Evolutionary conservation across 345 rosid species (phyloP).

Genomic region (Xanthoceras sorbifolium): DNA sequence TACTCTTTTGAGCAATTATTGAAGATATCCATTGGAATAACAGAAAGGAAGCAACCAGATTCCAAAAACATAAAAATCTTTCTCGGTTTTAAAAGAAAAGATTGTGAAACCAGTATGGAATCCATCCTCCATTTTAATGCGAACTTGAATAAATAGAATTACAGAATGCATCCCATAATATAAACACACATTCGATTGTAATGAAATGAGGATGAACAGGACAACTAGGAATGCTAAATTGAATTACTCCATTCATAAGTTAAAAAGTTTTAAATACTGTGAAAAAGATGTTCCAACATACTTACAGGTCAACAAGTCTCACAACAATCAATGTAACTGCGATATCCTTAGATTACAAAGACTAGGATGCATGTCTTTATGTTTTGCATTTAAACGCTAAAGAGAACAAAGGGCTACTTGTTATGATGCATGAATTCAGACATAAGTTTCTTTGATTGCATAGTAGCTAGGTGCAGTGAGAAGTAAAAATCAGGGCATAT

Average conservation of each 20-base stretch:
- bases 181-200: not conserved
- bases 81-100: not conserved
- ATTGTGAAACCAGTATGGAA: not conserved
- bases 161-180: not conserved
- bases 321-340: constrained; percentile 1
- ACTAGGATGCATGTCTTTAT: not conserved
- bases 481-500: not conserved
- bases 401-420: not conserved
- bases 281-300: not conserved
- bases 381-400: not conserved
- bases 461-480: not conserved
- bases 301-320: not conserved
- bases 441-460: not conserved
- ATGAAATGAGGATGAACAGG: not conserved
- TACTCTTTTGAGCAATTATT: not conserved
- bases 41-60: not conserved
- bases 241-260: not conserved
- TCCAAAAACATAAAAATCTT: not conserved
- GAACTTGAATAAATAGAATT: not conserved
- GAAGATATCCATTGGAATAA: not conserved
- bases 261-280: not conserved
- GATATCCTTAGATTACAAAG: not conserved
- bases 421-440: not conserved
- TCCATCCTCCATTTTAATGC: not conserved
- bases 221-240: not conserved